These are phyloP conservation scores for Friedmanniomyces simplex DNA, from an alignment of 495 filamentous ascomycete species.

Conservation along the genomic window DNA sequence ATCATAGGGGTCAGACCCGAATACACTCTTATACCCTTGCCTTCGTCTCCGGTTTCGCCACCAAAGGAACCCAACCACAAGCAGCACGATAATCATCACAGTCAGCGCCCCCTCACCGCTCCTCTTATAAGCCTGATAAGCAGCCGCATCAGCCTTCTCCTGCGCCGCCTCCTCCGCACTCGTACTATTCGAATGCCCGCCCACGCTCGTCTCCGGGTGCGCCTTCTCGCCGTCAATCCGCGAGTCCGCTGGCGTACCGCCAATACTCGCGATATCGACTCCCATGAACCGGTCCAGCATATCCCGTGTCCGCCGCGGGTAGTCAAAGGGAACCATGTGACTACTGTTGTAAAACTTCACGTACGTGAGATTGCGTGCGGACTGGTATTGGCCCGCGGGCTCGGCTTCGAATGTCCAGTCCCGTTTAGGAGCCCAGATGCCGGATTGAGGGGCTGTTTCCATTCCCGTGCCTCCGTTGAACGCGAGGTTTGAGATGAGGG, in stretches of 20 bases:
- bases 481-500: slow-evolving; percentile 78
- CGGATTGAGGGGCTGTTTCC: slow-evolving; percentile 59
- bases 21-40: slow-evolving; percentile 39
- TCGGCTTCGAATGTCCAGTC: slow-evolving; percentile 94
- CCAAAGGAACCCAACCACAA: slow-evolving; percentile 73
- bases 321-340: slow-evolving; percentile 97
- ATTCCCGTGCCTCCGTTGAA: slow-evolving; percentile 90
- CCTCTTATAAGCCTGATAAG: slow-evolving; percentile 85
- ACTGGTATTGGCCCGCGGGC: slow-evolving; percentile 82
- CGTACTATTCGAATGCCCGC: slow-evolving; percentile 53
- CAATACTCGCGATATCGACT: slow-evolving; percentile 86
- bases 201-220: slow-evolving; percentile 65
- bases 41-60: slow-evolving; percentile 52
- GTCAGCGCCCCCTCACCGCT: slow-evolving; percentile 84
- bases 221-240: slow-evolving; percentile 86
- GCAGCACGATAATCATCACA: slow-evolving; percentile 69
- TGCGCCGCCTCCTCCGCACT: slow-evolving; percentile 63
- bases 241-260: slow-evolving; percentile 72
- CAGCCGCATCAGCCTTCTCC: slow-evolving; percentile 68
- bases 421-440: slow-evolving; percentile 79
- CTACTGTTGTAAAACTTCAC: slow-evolving; percentile 89
- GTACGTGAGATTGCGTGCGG: slow-evolving; percentile 90
- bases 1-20: slow-evolving; percentile 29
- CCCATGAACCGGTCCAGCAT: slow-evolving; percentile 96
- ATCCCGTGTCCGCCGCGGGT: slow-evolving; percentile 73